phyloP scores from a whole-genome alignment of 495 filamentous ascomycete species.

The Xylaria sp. region DNA sequence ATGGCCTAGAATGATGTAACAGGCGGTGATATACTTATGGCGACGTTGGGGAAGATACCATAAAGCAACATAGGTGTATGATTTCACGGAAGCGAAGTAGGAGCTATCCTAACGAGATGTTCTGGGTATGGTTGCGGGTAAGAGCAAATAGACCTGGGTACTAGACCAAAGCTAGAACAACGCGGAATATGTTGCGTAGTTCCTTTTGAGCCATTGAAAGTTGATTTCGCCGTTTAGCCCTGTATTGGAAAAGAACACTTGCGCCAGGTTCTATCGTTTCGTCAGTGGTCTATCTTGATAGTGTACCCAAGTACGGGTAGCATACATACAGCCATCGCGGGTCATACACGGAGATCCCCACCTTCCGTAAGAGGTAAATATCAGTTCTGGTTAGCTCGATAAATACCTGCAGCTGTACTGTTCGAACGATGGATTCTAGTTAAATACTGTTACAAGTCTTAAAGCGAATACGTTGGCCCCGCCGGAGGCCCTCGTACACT shows the following conservation, averaged over 20 bases:
- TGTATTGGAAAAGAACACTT: neutral
- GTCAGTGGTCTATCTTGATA: neutral
- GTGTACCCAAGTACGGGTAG: neutral
- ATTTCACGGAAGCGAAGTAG: no score
- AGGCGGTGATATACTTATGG: no score
- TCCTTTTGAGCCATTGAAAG: neutral
- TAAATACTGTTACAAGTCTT: no score
- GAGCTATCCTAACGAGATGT: no score
- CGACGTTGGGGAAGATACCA: no score
- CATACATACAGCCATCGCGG: no score
- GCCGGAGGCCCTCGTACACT: neutral
- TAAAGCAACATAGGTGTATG: no score
- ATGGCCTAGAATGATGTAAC: no score
- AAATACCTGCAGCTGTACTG: neutral
- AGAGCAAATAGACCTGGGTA: neutral
- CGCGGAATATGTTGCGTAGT: neutral
- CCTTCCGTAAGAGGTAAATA: slow-evolving; percentile 26
- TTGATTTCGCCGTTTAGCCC: neutral
- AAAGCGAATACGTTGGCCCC: slow-evolving; percentile 14
- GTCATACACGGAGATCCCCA: slow-evolving; percentile 16
- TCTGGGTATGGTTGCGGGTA: neutral
- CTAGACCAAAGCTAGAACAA: neutral
- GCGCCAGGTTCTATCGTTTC: neutral
- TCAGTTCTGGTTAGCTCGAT: slow-evolving; percentile 13
- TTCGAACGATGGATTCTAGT: neutral